Percentiles rank a stretch among this genome's conserved stretches.
phyloP scores from a whole-genome alignment of 1,139 yeast species.

The Yamadazyma friedrichii region DNA sequence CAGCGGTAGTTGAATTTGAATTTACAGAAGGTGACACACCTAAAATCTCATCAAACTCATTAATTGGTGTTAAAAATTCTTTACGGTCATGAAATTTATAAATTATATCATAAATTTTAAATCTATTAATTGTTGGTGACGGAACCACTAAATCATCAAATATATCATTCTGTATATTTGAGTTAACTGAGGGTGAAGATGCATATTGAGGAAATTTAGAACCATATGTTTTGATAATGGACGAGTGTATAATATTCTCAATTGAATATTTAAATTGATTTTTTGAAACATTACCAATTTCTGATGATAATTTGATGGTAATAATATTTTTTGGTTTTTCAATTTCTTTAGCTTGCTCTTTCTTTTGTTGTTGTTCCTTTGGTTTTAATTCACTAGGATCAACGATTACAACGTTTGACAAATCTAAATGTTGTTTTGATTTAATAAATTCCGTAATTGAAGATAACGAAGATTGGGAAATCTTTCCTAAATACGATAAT shows the following conservation, averaged over 20 bases:
- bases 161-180: slow-evolving; percentile 42
- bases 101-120: slow-evolving; percentile 40
- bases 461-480: slow-evolving; percentile 44
- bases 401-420: slow-evolving; percentile 64
- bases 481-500: slow-evolving; percentile 75
- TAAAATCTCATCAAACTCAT: slow-evolving; percentile 45
- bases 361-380: slow-evolving; percentile 10
- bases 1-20: slow-evolving; percentile 4
- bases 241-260: slow-evolving; percentile 29
- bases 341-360: slow-evolving; percentile 6
- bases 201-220: slow-evolving; percentile 44
- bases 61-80: slow-evolving; percentile 16
- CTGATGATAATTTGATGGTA: slow-evolving; percentile 24
- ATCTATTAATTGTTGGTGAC: slow-evolving; percentile 56
- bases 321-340: slow-evolving; percentile 23
- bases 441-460: slow-evolving; percentile 57
- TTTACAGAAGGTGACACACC: slow-evolving; percentile 21
- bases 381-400: slow-evolving; percentile 25
- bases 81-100: slow-evolving; percentile 24
- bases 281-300: slow-evolving; percentile 26
- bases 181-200: slow-evolving; percentile 39
- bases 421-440: slow-evolving; percentile 66
- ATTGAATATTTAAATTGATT: slow-evolving; percentile 30
- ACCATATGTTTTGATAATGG: slow-evolving; percentile 39
- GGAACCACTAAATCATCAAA: slow-evolving; percentile 67